Evolutionary conservation across 1,284 basidiomycete species (phyloP), one percentile per base, ranked within the genome.

Genomic region (Trichosporon ovoides): DNA sequence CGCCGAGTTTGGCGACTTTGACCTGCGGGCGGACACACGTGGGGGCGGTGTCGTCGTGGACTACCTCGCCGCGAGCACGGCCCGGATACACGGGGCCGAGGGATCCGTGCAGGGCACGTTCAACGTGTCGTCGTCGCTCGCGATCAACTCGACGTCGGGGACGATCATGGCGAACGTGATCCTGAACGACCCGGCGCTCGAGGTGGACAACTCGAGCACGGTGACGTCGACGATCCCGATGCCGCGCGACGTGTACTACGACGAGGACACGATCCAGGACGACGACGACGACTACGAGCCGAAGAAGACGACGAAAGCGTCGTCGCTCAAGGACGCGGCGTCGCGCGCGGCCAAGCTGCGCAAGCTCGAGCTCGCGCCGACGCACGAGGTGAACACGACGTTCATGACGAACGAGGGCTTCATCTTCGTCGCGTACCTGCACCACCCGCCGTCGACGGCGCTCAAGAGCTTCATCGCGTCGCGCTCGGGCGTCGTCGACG

Each of bases 331-430:
- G 33, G 33, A 43, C 34, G 22, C 38, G 48, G 22, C 12, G 55
- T 53, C 43, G 24, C 53, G 18, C 28, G 40, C 14, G 28, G 49
- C 36, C 33, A 51, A 53, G 52, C 38, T 38, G 46, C 51, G 11
- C 5, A 24, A 12, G 24, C 43, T 34, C 38, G 55, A 43, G 38
- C 48, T 53, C 7, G 59, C 49, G 28, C 55, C 66, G 14, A 48
- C 58, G 16, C 61, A 71, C 46, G 48, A 43, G 3, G 65, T 76
- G 64, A 68, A 58, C 36, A 73, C 73, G 35, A 66, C 63, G 2
- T 69, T 76, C 34, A 55, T 57, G 54, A 76, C 75, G 7, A 65
- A 68, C 16, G 68, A 70, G 24, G 77, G 77, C 7, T 66, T 69
- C 28, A 60, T 78, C 38, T 58, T 63, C 18, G 52, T 77, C 10